phyloP scores from a whole-genome alignment of 78 protist species.

The Ministeria vibrans region DNA sequence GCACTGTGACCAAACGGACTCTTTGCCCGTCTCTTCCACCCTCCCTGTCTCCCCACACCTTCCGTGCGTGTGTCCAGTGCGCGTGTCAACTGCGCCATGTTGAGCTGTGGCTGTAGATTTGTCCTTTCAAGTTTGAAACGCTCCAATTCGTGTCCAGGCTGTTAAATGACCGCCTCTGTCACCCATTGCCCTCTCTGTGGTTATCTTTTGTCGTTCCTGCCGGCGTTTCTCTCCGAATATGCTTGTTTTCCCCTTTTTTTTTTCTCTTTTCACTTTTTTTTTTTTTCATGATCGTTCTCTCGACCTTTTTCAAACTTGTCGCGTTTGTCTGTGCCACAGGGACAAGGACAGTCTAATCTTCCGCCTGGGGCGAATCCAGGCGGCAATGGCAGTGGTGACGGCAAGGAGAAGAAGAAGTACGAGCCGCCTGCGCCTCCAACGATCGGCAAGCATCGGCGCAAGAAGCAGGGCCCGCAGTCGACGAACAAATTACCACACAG shows the following conservation, averaged over 20 bases:
- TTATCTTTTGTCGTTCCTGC: neutral
- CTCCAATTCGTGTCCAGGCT: too few species aligned
- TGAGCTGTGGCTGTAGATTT: too few species aligned
- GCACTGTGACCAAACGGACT: too few species aligned
- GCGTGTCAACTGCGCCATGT: too few species aligned
- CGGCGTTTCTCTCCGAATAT: neutral
- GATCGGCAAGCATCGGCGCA: neutral
- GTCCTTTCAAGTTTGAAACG: too few species aligned
- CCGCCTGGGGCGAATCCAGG: too few species aligned
- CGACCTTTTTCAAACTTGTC: neutral
- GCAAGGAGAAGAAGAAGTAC: constrained; percentile 9
- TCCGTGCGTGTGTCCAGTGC: too few species aligned
- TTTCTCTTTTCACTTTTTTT: too few species aligned
- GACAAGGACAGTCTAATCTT: neutral
- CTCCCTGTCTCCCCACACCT: too few species aligned
- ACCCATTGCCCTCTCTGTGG: too few species aligned
- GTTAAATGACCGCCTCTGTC: too few species aligned
- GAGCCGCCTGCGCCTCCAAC: constrained; percentile 10
- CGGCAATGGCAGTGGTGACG: neutral
- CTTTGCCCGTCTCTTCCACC: too few species aligned
- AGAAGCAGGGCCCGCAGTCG: neutral
- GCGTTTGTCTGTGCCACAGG: neutral
- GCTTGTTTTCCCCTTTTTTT: neutral
- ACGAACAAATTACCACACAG: neutral
- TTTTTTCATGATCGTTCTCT: neutral